Evolutionary conservation across 1,284 basidiomycete species (phyloP).

Genomic region (Puccinia coronata): DNA sequence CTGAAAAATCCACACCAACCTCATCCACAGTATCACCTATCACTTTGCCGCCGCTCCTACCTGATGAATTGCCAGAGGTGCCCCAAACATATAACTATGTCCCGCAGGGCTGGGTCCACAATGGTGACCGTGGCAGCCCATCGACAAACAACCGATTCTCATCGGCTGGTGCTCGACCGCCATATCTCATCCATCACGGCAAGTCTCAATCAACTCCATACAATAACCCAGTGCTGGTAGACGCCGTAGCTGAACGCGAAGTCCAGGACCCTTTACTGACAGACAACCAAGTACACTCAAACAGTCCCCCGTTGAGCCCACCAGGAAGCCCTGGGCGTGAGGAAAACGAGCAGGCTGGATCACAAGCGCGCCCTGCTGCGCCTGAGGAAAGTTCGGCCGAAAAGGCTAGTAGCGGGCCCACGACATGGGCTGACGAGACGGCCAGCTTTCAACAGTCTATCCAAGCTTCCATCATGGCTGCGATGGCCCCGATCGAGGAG

Average conservation of each 20-base stretch:
- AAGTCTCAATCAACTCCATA: conserved; percentile 20
- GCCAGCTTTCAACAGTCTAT: not conserved
- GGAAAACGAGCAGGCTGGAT: not conserved
- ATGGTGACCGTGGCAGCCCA: not conserved
- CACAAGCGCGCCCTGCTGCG: not conserved
- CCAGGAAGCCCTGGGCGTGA: not conserved
- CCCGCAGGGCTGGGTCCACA: not conserved
- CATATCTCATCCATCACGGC: conserved; percentile 3
- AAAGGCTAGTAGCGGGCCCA: no score
- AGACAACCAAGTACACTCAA: not conserved
- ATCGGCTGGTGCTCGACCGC: not conserved
- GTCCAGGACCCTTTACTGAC: conserved; percentile 1
- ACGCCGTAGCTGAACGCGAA: not conserved
- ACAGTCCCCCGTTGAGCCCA: not conserved
- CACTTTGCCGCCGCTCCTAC: not conserved
- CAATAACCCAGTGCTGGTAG: not conserved
- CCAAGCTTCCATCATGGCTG: not conserved
- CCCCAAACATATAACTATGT: not conserved
- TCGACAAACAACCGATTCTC: not conserved
- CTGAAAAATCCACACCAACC: not conserved
- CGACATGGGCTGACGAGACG: not conserved
- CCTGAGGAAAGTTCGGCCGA: not conserved
- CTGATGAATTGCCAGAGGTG: not conserved
- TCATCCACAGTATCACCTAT: not conserved
- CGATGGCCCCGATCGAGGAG: not conserved